phyloP scores from a whole-genome alignment of 225 moss, liverwort and hornwort genomes.

The Pseudoscleropodium purum region DNA sequence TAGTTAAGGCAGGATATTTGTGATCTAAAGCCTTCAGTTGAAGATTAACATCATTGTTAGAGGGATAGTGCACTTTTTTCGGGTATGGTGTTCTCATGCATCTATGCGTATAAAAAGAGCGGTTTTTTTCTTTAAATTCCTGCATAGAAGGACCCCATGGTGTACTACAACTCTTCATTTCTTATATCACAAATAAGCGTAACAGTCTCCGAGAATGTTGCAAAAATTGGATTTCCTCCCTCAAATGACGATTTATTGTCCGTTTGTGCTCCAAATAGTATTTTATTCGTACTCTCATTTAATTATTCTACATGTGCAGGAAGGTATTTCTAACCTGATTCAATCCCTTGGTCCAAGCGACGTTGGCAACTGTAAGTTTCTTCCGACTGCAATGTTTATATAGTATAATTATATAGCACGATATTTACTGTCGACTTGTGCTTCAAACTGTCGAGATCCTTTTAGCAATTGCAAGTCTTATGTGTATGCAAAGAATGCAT shows the following conservation, averaged over 20 bases:
- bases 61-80: neutral
- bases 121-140: neutral
- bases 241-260: neutral
- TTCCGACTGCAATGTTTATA: neutral
- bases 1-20: neutral
- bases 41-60: neutral
- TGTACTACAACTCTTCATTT: neutral
- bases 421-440: neutral
- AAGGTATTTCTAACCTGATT: slow-evolving; percentile 28
- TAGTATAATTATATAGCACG: neutral
- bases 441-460: neutral
- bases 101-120: neutral
- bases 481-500: neutral
- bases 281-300: neutral
- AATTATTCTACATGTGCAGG: slow-evolving; percentile 14
- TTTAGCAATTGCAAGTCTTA: neutral
- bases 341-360: slow-evolving; percentile 31
- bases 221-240: neutral
- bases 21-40: neutral
- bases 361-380: slow-evolving; percentile 25
- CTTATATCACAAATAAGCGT: neutral
- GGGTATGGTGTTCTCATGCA: neutral
- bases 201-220: neutral
- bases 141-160: neutral
- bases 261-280: neutral